Evolutionary conservation across 805 yeast genomes (phyloP).

Genomic region (Ogataea polymorpha): DNA sequence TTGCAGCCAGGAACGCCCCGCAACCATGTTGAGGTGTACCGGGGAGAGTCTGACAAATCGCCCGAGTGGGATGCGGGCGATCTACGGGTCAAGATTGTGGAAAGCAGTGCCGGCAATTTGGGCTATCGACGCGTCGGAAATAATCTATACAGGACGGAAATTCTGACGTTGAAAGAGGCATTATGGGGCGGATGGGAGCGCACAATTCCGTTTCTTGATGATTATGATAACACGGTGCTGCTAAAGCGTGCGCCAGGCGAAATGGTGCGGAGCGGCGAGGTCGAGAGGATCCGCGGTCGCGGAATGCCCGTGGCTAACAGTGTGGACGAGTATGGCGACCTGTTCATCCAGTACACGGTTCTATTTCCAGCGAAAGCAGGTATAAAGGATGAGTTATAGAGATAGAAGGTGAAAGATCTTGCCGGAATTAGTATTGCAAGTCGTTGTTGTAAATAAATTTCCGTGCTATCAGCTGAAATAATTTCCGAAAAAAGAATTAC

Average conservation of each 20-base stretch:
- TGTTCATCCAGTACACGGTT: slow-evolving; percentile 47
- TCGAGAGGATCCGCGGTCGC: slow-evolving; percentile 65
- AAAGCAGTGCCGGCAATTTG: slow-evolving; percentile 53
- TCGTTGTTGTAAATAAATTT: slow-evolving; percentile 3
- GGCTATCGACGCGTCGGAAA: slow-evolving; percentile 83
- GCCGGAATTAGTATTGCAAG: slow-evolving; percentile 7
- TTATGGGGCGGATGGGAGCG: slow-evolving; percentile 78
- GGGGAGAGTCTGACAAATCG: slow-evolving; percentile 78
- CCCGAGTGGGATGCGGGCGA: slow-evolving; percentile 88
- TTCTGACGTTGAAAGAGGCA: slow-evolving; percentile 69
- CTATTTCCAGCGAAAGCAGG: slow-evolving; percentile 40
- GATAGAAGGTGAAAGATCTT: slow-evolving; percentile 4
- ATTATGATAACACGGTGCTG: slow-evolving; percentile 42
- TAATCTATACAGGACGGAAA: slow-evolving; percentile 78
- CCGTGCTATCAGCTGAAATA: slow-evolving; percentile 9
- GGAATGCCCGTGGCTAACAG: slow-evolving; percentile 77
- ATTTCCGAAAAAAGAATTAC: slow-evolving; percentile 6
- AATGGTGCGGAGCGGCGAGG: slow-evolving; percentile 60
- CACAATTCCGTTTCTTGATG: slow-evolving; percentile 62
- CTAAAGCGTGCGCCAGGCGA: slow-evolving; percentile 51
- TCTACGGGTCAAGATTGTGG: slow-evolving; percentile 58
- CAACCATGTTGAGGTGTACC: slow-evolving; percentile 52
- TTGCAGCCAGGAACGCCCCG: slow-evolving; percentile 71
- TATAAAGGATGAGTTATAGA: slow-evolving; percentile 31
- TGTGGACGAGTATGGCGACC: slow-evolving; percentile 53